Conservation (phyloP, 2,329 filamentous ascomycete species). For the Zarea fungicola region DNA sequence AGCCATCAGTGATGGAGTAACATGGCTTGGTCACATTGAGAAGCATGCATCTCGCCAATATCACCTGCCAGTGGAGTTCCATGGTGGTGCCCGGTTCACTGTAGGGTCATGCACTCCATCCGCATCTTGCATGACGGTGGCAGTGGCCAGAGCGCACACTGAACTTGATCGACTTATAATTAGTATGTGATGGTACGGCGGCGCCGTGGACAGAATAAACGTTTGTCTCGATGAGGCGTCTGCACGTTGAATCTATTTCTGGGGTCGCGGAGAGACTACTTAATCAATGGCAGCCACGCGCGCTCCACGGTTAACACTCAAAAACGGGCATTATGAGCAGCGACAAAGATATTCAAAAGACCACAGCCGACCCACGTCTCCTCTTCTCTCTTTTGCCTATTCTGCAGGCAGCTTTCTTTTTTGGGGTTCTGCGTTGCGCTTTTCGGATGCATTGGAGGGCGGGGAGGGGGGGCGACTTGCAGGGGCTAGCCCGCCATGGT, state of each 20-base stretch:
- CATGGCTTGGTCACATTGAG: conserved; percentile 4
- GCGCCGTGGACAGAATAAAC: too few species aligned
- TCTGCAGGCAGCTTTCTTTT: conserved; percentile 12
- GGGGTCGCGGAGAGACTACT: too few species aligned
- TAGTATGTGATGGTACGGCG: too few species aligned
- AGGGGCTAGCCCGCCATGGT: conserved; percentile 5
- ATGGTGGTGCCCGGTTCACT: neutral
- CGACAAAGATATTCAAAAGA: too few species aligned
- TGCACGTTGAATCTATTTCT: too few species aligned
- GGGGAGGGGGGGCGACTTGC: conserved; percentile 11
- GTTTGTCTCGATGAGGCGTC: too few species aligned
- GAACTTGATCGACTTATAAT: too few species aligned
- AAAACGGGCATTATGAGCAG: too few species aligned
- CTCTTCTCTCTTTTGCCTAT: conserved; percentile 13
- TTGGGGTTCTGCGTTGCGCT: conserved; percentile 13
- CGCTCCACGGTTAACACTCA: too few species aligned
- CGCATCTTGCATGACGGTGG: neutral
- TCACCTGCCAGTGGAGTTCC: neutral
- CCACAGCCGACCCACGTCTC: conserved; percentile 9
- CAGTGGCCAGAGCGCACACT: neutral
- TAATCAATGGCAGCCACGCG: too few species aligned
- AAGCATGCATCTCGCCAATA: neutral
- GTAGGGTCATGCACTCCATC: neutral
- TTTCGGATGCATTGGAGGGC: conserved; percentile 10
- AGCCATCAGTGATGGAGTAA: neutral